Evolutionary conservation across 352 stramenopile species (phyloP).

Genomic region (Discostella stelligera): DNA sequence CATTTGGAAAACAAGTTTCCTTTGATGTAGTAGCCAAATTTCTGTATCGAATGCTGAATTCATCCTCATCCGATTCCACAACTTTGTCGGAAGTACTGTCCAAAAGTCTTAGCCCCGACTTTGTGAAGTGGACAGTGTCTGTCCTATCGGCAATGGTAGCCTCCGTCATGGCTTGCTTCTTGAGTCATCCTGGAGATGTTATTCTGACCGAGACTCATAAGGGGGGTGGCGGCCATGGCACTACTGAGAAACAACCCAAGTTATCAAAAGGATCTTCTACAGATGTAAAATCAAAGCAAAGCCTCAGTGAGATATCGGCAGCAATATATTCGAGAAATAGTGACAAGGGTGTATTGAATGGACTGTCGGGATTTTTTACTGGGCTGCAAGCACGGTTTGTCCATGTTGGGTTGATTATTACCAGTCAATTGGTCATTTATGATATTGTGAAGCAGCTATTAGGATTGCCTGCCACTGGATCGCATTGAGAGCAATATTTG

Average conservation of each 20-base stretch:
- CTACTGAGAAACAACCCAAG: slow-evolving; percentile 9
- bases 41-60: slow-evolving; percentile 45
- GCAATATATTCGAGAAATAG: slow-evolving; percentile 32
- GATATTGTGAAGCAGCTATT: slow-evolving; percentile 75
- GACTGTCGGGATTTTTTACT: slow-evolving; percentile 81
- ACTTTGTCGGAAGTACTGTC: slow-evolving; percentile 21
- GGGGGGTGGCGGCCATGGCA: slow-evolving; percentile 19
- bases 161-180: slow-evolving; percentile 57
- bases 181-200: slow-evolving; percentile 63
- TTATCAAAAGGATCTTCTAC: neutral
- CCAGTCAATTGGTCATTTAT: slow-evolving; percentile 81
- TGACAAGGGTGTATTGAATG: slow-evolving; percentile 31
- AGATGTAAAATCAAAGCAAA: slow-evolving; percentile 17
- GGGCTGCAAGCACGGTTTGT: slow-evolving; percentile 80
- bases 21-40: slow-evolving; percentile 60
- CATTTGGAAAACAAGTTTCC: slow-evolving; percentile 68
- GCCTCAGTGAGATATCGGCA: slow-evolving; percentile 31
- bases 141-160: slow-evolving; percentile 51
- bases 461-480: slow-evolving; percentile 72
- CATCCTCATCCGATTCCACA: neutral
- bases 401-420: slow-evolving; percentile 83
- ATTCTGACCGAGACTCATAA: slow-evolving; percentile 62
- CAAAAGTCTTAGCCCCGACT: slow-evolving; percentile 21
- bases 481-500: slow-evolving; percentile 46
- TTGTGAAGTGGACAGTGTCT: slow-evolving; percentile 45